phyloP scores from a whole-genome alignment of 441 rosid genomes.

The Eruca vesicaria region DNA sequence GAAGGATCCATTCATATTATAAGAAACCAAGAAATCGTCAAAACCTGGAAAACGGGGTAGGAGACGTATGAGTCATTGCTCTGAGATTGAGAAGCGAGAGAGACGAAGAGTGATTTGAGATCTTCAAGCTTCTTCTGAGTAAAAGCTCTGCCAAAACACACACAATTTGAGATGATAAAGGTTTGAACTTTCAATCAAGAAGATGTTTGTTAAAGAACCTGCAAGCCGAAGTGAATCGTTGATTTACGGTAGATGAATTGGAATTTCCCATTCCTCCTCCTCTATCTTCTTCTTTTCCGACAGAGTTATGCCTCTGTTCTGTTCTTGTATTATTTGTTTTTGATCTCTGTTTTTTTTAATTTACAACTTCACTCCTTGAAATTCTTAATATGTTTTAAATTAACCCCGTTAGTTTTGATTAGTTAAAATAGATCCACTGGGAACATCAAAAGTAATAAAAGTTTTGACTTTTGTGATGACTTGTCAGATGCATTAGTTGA shows the following conservation, averaged over 20 bases:
- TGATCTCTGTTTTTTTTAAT: not conserved
- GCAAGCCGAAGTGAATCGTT: slow-evolving; percentile 65
- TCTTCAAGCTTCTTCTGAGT: slow-evolving; percentile 61
- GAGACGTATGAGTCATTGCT: slow-evolving; percentile 50
- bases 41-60: slow-evolving; percentile 64
- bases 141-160: slow-evolving; percentile 56
- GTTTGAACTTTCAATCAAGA: not conserved
- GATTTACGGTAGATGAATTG: slow-evolving; percentile 63
- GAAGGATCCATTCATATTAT: not conserved
- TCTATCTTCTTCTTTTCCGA: slow-evolving; percentile 7
- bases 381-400: not conserved
- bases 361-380: not conserved
- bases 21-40: not conserved
- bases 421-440: not conserved
- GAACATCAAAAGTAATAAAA: not conserved
- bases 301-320: slow-evolving; percentile 3
- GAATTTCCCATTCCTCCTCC: slow-evolving; percentile 78
- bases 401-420: not conserved
- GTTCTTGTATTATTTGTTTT: slow-evolving; percentile 9
- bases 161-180: not conserved
- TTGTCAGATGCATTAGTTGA: slow-evolving; percentile 6
- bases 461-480: not conserved
- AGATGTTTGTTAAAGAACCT: slow-evolving; percentile 41
- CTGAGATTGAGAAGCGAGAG: slow-evolving; percentile 67
- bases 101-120: slow-evolving; percentile 52